These are phyloP conservation scores for Vanrija sp. DNA, from an alignment of 1,284 basidiomycete species.

Conservation along the genomic window DNA sequence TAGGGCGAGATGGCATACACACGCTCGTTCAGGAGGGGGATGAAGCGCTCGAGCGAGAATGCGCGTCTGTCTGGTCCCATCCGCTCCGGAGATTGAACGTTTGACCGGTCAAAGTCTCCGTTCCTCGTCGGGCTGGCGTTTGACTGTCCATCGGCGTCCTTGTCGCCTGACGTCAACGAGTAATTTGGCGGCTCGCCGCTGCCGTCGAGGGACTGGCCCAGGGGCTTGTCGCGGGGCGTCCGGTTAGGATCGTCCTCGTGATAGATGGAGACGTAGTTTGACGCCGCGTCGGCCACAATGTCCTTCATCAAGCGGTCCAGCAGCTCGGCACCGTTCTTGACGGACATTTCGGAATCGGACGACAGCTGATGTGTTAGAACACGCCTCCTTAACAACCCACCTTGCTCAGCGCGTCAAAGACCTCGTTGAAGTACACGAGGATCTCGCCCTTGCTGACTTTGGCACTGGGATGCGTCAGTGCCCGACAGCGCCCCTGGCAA, in stretches of 20 bases:
- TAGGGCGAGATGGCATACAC: slow-evolving; percentile 95
- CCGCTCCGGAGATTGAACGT: slow-evolving; percentile 3
- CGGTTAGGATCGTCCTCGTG: slow-evolving; percentile 48
- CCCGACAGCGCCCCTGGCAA: not conserved
- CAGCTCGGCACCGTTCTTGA: slow-evolving; percentile 98
- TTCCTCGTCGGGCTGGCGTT: slow-evolving; percentile 1
- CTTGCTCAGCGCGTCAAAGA: slow-evolving; percentile 95
- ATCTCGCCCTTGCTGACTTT: slow-evolving; percentile 98
- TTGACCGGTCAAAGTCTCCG: slow-evolving; percentile 6
- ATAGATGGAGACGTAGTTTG: slow-evolving; percentile 87
- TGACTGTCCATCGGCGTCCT: slow-evolving; percentile 4
- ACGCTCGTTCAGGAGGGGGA: slow-evolving; percentile 86
- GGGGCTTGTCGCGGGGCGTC: slow-evolving; percentile 12
- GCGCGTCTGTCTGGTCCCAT: slow-evolving; percentile 51
- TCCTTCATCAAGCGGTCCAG: slow-evolving; percentile 95
- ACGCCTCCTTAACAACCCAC: slow-evolving; percentile 51
- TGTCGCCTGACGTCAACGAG: slow-evolving; percentile 39
- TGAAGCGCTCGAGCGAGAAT: slow-evolving; percentile 91
- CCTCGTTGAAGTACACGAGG: slow-evolving; percentile 94
- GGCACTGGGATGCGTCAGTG: slow-evolving; percentile 48
- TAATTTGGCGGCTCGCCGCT: not conserved
- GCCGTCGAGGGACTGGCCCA: not conserved
- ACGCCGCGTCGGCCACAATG: slow-evolving; percentile 94
- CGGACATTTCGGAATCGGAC: slow-evolving; percentile 91
- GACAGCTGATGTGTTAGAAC: slow-evolving; percentile 63